A percentile compares a stretch with the other conserved stretches of the same genome.
Conservation (phyloP, 106 monocot species). For the Dendrobium officinale region DNA sequence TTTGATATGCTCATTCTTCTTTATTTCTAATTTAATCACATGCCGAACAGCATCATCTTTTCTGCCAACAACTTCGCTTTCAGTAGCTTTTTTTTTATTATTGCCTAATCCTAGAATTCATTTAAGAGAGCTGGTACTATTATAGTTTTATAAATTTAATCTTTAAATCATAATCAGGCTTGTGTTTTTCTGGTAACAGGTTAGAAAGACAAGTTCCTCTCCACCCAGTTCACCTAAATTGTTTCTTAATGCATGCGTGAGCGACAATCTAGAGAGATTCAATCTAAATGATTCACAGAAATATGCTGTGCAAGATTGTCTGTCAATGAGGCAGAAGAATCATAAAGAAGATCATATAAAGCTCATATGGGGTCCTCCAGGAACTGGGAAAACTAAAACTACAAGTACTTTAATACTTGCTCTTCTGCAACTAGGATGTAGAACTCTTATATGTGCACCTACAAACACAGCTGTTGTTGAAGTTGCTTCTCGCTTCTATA, state of each 20-base stretch:
- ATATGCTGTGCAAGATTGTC: background rate
- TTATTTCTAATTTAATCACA: too few relatives aligned
- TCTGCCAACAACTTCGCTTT: background rate
- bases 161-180: background rate
- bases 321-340: background rate
- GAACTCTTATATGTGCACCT: constrained; percentile 49
- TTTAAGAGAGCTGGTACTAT: too few relatives aligned
- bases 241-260: background rate
- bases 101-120: too few relatives aligned
- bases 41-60: background rate
- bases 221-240: background rate
- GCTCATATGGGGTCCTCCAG: constrained; percentile 85
- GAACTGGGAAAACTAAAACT: constrained; percentile 73
- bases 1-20: too few relatives aligned
- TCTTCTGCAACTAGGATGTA: constrained; percentile 14
- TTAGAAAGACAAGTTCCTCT: background rate
- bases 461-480: constrained; percentile 59
- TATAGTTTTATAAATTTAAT: background rate
- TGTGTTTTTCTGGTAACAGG: background rate
- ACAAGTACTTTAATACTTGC: constrained; percentile 21
- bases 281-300: background rate
- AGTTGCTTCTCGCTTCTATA: constrained; percentile 34
- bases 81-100: background rate
- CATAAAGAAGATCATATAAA: constrained; percentile 14
- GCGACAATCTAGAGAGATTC: background rate